These are phyloP conservation scores for Botryotinia narcissicola DNA, from an alignment of 2,329 filamentous ascomycete genomes.

Conservation along the genomic window DNA sequence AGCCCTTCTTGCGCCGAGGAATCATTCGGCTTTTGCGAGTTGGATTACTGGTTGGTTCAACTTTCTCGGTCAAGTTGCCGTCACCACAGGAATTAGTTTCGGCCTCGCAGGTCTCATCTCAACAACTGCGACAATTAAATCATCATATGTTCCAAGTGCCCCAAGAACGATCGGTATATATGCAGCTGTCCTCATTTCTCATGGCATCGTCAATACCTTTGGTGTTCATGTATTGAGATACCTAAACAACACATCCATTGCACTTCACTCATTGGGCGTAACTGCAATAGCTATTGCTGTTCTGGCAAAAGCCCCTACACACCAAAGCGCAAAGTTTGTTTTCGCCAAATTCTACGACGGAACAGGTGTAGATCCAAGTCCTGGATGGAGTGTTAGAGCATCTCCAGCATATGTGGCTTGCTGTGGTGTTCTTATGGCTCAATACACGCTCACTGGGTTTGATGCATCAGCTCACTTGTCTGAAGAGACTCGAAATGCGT, in stretches of 20 bases:
- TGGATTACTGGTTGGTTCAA: conserved; percentile 53
- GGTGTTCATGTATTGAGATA: conserved; percentile 54
- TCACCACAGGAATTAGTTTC: conserved; percentile 49
- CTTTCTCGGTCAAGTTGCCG: conserved; percentile 48
- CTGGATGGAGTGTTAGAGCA: conserved; percentile 53
- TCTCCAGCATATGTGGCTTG: conserved; percentile 54
- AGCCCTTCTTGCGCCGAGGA: conserved; percentile 52
- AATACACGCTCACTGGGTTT: conserved; percentile 55
- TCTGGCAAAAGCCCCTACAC: conserved; percentile 55
- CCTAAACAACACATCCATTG: conserved; percentile 56
- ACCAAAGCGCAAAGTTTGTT: conserved; percentile 55
- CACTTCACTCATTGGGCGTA: conserved; percentile 54
- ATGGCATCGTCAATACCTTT: conserved; percentile 56
- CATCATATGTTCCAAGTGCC: conserved; percentile 45
- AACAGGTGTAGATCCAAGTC: conserved; percentile 43
- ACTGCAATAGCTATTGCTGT: conserved; percentile 53
- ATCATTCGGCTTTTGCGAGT: conserved; percentile 45
- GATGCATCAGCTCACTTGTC: conserved; percentile 56
- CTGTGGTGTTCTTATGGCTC: conserved; percentile 52
- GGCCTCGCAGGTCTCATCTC: conserved; percentile 47
- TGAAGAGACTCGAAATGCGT: conserved; percentile 56
- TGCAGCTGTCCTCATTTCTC: conserved; percentile 53
- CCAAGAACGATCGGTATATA: conserved; percentile 57
- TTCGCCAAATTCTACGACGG: conserved; percentile 54
- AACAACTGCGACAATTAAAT: conserved; percentile 46